Percentiles rank a stretch among this genome's conserved stretches.
These are phyloP conservation scores for Neonectria neomacrospora DNA, from an alignment of 2,329 filamentous ascomycete species.

Conservation along the genomic window DNA sequence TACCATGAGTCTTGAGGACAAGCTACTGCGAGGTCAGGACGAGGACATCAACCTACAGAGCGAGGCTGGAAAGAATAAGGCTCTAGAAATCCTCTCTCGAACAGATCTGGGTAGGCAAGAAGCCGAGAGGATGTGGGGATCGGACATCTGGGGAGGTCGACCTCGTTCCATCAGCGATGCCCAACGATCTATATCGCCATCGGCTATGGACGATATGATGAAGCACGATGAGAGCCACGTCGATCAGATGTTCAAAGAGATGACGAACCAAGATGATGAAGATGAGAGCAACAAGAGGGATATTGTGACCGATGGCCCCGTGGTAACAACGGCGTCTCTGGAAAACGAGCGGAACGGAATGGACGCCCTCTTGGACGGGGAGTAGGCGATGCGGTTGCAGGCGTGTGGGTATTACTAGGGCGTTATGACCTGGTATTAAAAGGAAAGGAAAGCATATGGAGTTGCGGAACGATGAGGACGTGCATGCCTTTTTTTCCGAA, in stretches of 20 bases:
- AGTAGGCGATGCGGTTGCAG: slow-evolving; percentile 42
- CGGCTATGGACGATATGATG: slow-evolving; percentile 46
- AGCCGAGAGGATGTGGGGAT: slow-evolving; percentile 63
- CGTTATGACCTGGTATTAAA: slow-evolving; percentile 39
- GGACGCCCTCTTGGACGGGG: slow-evolving; percentile 58
- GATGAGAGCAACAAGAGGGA: slow-evolving; percentile 55
- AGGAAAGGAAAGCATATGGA: slow-evolving; percentile 35
- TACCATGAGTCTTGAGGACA: slow-evolving; percentile 60
- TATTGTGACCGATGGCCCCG: slow-evolving; percentile 43
- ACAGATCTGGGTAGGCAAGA: slow-evolving; percentile 62
- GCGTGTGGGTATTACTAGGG: slow-evolving; percentile 30
- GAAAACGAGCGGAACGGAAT: slow-evolving; percentile 60
- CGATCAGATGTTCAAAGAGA: slow-evolving; percentile 66
- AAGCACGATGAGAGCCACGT: slow-evolving; percentile 59
- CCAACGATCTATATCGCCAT: slow-evolving; percentile 43
- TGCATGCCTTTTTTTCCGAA: not conserved
- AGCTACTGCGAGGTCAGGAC: slow-evolving; percentile 60
- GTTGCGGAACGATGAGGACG: slow-evolving; percentile 30
- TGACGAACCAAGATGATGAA: slow-evolving; percentile 65
- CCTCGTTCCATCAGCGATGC: slow-evolving; percentile 45
- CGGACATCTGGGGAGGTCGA: slow-evolving; percentile 57
- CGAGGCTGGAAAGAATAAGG: slow-evolving; percentile 60
- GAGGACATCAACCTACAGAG: slow-evolving; percentile 58
- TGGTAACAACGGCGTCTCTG: slow-evolving; percentile 55
- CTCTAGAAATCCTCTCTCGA: slow-evolving; percentile 63